A percentile compares a stretch with the other conserved stretches of the same genome.
phyloP scores from a whole-genome alignment of 441 rosid species.

The Theobroma grandiflorum region DNA sequence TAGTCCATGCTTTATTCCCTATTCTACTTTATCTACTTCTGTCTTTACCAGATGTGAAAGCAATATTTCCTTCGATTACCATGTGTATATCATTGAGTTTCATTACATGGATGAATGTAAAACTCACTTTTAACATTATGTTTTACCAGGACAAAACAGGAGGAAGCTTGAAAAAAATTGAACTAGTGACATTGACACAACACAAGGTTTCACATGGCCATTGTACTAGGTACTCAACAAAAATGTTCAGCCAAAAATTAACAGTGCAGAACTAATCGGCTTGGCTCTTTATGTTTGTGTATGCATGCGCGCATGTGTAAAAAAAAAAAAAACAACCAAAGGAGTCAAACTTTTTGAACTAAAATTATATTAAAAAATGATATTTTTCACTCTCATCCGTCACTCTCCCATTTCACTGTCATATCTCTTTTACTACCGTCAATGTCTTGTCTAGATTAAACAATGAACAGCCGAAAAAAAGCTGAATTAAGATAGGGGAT shows the following conservation, averaged over 20 bases:
- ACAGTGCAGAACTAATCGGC: background rate
- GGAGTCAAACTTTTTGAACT: background rate
- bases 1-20: slow-evolving; percentile 31
- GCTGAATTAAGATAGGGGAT: no score
- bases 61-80: slow-evolving; percentile 13
- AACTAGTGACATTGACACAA: slow-evolving; percentile 28
- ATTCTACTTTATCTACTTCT: slow-evolving; percentile 18
- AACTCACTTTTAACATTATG: background rate
- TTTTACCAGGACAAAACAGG: background rate
- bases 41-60: slow-evolving; percentile 21
- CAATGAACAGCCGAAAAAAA: background rate
- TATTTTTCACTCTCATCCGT: background rate
- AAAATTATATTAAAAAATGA: background rate
- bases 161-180: background rate
- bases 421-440: background rate
- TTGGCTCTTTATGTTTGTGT: background rate
- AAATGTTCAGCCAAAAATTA: slow-evolving; percentile 13
- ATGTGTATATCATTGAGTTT: slow-evolving; percentile 4
- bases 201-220: slow-evolving; percentile 39
- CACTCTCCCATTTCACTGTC: background rate
- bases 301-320: background rate
- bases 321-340: background rate
- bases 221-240: slow-evolving; percentile 21
- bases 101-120: background rate
- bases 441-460: background rate